phyloP scores from a whole-genome alignment of 2,329 filamentous ascomycete species.

The Cyclaneusma minus region DNA sequence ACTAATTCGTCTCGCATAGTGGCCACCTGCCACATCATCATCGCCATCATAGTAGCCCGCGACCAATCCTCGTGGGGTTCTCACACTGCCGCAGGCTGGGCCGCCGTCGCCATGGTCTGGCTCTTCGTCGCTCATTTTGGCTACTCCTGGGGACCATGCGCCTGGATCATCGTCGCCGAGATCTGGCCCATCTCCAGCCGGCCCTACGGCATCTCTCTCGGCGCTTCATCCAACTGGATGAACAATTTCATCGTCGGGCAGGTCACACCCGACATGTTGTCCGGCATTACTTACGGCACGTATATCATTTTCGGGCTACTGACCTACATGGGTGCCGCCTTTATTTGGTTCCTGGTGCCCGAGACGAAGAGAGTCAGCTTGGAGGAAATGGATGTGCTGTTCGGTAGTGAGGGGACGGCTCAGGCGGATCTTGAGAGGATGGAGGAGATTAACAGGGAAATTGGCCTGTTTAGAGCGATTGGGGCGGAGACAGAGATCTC shows the following conservation, averaged over 20 bases:
- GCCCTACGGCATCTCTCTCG: slow-evolving; percentile 55
- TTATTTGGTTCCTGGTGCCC: slow-evolving; percentile 32
- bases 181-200: slow-evolving; percentile 58
- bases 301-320: slow-evolving; percentile 57
- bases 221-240: slow-evolving; percentile 51
- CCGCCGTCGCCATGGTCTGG: slow-evolving; percentile 51
- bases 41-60: slow-evolving; percentile 51
- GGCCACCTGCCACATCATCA: slow-evolving; percentile 41
- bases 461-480: too few species aligned
- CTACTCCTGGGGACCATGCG: slow-evolving; percentile 59
- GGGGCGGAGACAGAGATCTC: slow-evolving; percentile 16
- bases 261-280: slow-evolving; percentile 53
- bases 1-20: too few species aligned
- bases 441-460: slow-evolving; percentile 56
- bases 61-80: slow-evolving; percentile 41
- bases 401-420: slow-evolving; percentile 50
- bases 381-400: slow-evolving; percentile 48
- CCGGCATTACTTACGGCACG: slow-evolving; percentile 49
- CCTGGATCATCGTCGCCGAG: slow-evolving; percentile 62
- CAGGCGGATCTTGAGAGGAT: slow-evolving; percentile 54
- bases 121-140: slow-evolving; percentile 62
- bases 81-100: slow-evolving; percentile 53
- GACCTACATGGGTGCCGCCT: slow-evolving; percentile 43
- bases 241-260: slow-evolving; percentile 49
- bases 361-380: slow-evolving; percentile 36